Evolutionary conservation across 805 yeast species (phyloP).

Genomic region (Candida sanyiensis): DNA sequence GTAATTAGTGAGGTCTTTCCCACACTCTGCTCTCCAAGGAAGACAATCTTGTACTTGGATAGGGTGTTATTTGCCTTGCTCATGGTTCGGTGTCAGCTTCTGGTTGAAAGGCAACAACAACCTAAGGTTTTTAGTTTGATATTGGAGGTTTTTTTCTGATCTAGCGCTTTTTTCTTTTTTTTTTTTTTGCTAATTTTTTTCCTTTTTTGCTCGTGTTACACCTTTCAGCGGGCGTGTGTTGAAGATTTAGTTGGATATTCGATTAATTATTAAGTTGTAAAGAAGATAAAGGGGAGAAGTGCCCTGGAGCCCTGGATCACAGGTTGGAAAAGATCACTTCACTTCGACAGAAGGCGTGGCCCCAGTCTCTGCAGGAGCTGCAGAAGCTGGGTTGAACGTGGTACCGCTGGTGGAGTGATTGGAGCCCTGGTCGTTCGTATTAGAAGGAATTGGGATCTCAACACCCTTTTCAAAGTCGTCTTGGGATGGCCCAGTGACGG

Average conservation of each 20-base stretch:
- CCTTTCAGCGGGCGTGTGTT: no score
- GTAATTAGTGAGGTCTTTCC: slow-evolving; percentile 95
- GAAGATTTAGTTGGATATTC: no score
- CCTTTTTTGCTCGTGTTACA: neutral
- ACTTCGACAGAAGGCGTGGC: neutral
- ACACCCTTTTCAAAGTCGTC: slow-evolving; percentile 1
- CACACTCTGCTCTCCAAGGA: slow-evolving; percentile 84
- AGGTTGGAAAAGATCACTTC: neutral
- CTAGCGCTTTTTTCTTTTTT: neutral
- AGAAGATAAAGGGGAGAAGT: no score
- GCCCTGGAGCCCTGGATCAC: no score
- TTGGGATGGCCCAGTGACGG: neutral
- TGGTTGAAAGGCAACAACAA: neutral
- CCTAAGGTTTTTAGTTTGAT: neutral
- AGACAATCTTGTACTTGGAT: slow-evolving; percentile 80
- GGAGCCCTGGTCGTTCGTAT: no score
- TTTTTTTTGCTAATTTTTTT: neutral
- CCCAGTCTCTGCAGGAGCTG: neutral
- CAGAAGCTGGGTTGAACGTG: neutral
- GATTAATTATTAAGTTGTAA: neutral
- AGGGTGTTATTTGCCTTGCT: slow-evolving; percentile 28
- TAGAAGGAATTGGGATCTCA: no score
- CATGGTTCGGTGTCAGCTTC: slow-evolving; percentile 10
- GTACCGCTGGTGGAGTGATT: slow-evolving; percentile 1
- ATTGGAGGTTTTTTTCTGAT: neutral